A percentile compares a stretch with the other conserved stretches of the same genome.
Evolutionary conservation across 345 rosid species (phyloP).

Genomic region (Abelmoschus esculentus): DNA sequence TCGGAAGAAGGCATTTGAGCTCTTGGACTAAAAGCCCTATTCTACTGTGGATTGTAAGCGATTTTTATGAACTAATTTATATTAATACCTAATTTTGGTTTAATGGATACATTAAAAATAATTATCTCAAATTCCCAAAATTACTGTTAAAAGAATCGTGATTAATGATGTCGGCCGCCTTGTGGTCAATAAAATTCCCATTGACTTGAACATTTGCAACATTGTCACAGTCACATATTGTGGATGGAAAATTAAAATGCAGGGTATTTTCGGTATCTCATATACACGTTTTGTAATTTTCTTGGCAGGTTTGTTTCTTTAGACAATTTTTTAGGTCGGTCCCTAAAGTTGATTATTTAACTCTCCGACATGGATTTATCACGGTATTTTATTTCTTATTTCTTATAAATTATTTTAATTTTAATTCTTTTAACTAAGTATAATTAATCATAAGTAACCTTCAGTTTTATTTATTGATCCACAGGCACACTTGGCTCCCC

Average conservation of each 20-base stretch:
- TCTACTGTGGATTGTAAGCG: conserved; percentile 64
- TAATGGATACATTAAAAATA: too few species aligned
- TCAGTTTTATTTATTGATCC: not conserved
- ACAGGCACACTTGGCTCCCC: conserved; percentile 87
- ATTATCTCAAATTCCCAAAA: too few species aligned
- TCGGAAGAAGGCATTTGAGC: conserved; percentile 73
- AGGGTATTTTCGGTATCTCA: too few species aligned
- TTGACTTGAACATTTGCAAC: not conserved
- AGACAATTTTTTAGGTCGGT: conserved; percentile 85
- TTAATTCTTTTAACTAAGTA: not conserved
- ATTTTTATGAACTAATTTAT: too few species aligned
- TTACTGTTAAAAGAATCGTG: too few species aligned
- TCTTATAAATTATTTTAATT: conserved; percentile 1
- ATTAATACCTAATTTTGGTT: not conserved
- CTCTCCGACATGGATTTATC: conserved; percentile 87
- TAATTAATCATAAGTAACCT: not conserved
- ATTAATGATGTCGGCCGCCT: too few species aligned
- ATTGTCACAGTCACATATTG: not conserved
- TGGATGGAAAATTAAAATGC: not conserved
- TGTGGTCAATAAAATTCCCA: too few species aligned
- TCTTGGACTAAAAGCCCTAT: conserved; percentile 54
- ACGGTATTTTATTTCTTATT: conserved; percentile 35
- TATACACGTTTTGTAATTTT: not conserved
- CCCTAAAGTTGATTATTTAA: conserved; percentile 79
- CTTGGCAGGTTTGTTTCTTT: conserved; percentile 73